Evolutionary conservation across 1,139 yeast species (phyloP).

Genomic region (Taphrina wiesneri): DNA sequence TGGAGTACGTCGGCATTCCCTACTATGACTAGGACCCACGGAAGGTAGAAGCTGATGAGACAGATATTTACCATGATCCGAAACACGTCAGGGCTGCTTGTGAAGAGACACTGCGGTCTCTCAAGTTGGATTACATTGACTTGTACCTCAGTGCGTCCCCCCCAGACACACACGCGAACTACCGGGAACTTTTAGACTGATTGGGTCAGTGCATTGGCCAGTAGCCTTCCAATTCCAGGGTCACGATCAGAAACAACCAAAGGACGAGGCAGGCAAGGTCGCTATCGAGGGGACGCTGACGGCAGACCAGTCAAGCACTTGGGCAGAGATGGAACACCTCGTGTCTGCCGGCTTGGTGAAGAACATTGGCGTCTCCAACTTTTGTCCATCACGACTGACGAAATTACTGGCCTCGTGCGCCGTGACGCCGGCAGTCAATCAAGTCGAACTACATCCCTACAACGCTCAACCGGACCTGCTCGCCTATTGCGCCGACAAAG

Average conservation of each 20-base stretch:
- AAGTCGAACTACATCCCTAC: slow-evolving; percentile 62
- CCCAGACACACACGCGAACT: too few species aligned
- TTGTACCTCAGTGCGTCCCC: slow-evolving; percentile 47
- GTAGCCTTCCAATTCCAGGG: slow-evolving; percentile 27
- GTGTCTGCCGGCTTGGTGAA: slow-evolving; percentile 56
- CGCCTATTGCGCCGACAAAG: slow-evolving; percentile 32
- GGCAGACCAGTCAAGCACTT: slow-evolving; percentile 46
- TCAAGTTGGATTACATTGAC: slow-evolving; percentile 62
- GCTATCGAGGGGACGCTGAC: slow-evolving; percentile 18
- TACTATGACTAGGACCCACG: neutral
- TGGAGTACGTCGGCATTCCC: slow-evolving; percentile 15
- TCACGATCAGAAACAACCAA: slow-evolving; percentile 11
- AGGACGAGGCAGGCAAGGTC: slow-evolving; percentile 17
- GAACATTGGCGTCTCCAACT: slow-evolving; percentile 81
- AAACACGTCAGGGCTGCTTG: slow-evolving; percentile 54
- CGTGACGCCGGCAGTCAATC: slow-evolving; percentile 76
- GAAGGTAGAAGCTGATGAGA: neutral
- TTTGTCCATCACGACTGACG: slow-evolving; percentile 68
- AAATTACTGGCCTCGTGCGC: slow-evolving; percentile 65
- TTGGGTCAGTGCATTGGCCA: slow-evolving; percentile 31
- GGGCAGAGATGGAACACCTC: slow-evolving; percentile 69
- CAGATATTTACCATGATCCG: slow-evolving; percentile 46
- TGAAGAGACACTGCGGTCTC: slow-evolving; percentile 55
- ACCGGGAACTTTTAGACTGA: too few species aligned
- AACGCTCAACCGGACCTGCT: slow-evolving; percentile 37